Evolutionary conservation across 192 early-diverging fungal species (phyloP).

Genomic region (Thoreauomyces humboldtii): DNA sequence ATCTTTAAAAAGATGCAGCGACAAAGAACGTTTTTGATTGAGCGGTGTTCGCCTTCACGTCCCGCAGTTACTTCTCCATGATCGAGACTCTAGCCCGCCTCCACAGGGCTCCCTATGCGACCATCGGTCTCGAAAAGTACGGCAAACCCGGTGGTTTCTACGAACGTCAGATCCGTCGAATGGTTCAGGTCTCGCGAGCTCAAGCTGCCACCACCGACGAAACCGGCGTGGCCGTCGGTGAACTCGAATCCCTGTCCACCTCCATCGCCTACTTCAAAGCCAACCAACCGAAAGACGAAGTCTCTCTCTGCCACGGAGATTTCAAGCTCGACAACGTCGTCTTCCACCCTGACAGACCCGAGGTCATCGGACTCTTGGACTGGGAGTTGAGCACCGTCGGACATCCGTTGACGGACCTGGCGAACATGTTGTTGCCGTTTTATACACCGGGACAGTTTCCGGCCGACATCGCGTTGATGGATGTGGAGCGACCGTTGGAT

Average conservation of each 20-base stretch:
- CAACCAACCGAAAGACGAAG: conserved; percentile 69
- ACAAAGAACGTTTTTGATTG: conserved; percentile 1
- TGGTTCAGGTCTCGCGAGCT: conserved; percentile 57
- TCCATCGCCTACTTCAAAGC: conserved; percentile 72
- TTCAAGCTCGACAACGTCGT: conserved; percentile 79
- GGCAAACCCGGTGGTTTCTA: conserved; percentile 75
- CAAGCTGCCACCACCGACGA: conserved; percentile 68
- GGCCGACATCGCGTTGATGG: conserved; percentile 11
- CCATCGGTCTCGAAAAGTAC: conserved; percentile 68
- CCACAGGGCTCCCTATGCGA: conserved; percentile 67
- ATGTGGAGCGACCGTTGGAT: conserved; percentile 35
- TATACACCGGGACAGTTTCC: conserved; percentile 37
- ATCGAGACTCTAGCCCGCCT: conserved; percentile 77
- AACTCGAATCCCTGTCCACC: conserved; percentile 65
- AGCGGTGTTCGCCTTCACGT: background rate
- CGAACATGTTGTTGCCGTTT: conserved; percentile 78
- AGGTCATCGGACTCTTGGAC: conserved; percentile 85
- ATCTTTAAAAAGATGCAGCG: background rate
- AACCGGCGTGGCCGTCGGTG: conserved; percentile 57
- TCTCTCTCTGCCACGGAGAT: conserved; percentile 89
- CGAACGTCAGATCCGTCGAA: conserved; percentile 74
- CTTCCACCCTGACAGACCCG: conserved; percentile 72
- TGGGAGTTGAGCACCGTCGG: conserved; percentile 87
- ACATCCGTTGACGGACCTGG: conserved; percentile 87
- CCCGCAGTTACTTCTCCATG: conserved; percentile 45